Percentiles rank a stretch among this genome's conserved stretches.
These are phyloP conservation scores for Penicillium sp. DNA, from an alignment of 2,329 filamentous ascomycete species.

Conservation along the genomic window DNA sequence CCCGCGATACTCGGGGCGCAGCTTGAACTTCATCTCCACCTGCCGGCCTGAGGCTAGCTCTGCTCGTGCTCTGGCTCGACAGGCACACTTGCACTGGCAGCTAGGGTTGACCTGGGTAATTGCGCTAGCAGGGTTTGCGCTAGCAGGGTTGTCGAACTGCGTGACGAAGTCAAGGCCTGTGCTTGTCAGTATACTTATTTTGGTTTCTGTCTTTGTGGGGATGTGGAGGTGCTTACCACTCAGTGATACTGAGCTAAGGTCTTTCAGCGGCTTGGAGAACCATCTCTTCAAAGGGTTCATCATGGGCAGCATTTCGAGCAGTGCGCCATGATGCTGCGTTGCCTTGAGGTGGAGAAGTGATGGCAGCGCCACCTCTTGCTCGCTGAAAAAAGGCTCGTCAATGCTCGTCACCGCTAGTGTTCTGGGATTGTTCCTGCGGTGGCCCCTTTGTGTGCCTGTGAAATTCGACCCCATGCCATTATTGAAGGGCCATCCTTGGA, in stretches of 20 bases:
- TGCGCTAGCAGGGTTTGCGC: background rate
- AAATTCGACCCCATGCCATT: background rate
- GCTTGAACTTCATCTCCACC: slow-evolving; percentile 12
- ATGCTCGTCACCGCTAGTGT: background rate
- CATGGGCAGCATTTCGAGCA: background rate
- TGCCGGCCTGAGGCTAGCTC: background rate
- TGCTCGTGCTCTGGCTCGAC: background rate
- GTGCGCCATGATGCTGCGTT: background rate
- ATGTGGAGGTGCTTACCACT: background rate
- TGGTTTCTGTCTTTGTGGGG: too few species aligned
- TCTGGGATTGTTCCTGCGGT: background rate
- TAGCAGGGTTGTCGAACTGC: background rate
- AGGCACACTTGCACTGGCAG: background rate
- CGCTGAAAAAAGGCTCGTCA: background rate
- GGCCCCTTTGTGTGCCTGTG: background rate
- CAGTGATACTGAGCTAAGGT: background rate
- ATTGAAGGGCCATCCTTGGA: background rate
- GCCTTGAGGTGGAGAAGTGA: background rate
- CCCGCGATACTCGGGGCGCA: background rate
- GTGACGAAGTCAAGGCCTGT: background rate
- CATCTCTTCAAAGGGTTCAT: background rate
- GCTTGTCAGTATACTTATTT: background rate
- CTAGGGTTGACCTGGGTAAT: background rate
- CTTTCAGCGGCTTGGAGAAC: background rate
- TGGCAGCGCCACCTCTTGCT: background rate